Evolutionary conservation across 306 rosid species (phyloP), one percentile per base, ranked within the genome.

Genomic region (Comarum palustre): DNA sequence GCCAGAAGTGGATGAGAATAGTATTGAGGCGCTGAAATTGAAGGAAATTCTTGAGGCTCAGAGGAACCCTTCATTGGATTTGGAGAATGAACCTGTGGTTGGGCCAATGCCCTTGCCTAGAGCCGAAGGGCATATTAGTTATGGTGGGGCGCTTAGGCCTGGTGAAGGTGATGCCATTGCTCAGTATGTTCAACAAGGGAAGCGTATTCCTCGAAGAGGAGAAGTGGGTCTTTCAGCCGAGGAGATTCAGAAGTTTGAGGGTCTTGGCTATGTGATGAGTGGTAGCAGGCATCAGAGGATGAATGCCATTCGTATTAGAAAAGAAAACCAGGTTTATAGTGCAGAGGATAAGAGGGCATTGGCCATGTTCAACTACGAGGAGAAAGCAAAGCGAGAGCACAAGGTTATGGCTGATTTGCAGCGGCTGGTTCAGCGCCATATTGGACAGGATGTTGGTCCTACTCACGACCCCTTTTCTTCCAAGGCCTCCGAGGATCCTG

Each of bases 81-180:
- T 89, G 83, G 96, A 94, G 73, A 68, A 80, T 16, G 97, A 91
- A 58, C 84, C 86, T 2, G 9, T 82, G n/a, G 96, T 94, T 77
- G 99, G 99, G 70, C 99, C 99, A 43, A 82, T 82, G 84, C 99
- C 99, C 0, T 71, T 94, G 86, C 99, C 99, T 0, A 89, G 86
- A 85, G 93, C 97, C 3, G 99, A 94, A 78, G 99, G 97, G 48
- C 97, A 91, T 79, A 91, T 94, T n/a, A 94, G 96, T 77, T 91
- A 94, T 78, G 99, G 99, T 80, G 99, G 99, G 19, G 99, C 99
- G 0, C 96, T 94, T 73, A 84, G 99, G 81, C 97, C 99, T 0
- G 99, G 99, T 58, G 99, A 94, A 83, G 99, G 99, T 68, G 97
- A 94, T 67, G 99, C 99, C 57, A 94, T 91, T 75, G 96, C 97